Evolutionary conservation across 257 asterid species (phyloP).

Genomic region (Solanum pennellii): DNA sequence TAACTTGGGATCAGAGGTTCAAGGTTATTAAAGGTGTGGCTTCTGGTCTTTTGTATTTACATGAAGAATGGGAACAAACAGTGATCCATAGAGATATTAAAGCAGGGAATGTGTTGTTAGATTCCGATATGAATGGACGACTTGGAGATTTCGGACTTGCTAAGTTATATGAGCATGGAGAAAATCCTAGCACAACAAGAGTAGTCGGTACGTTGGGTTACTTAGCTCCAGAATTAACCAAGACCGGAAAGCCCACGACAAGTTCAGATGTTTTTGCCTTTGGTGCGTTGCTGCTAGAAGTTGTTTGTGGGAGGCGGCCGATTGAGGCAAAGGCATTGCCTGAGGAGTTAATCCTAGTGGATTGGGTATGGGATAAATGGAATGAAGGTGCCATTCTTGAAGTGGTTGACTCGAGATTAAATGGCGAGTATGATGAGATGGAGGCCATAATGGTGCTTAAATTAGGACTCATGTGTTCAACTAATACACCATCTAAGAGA

Average conservation of each 20-base stretch:
- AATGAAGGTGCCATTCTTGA: constrained; percentile 28
- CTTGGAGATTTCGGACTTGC: constrained; percentile 85
- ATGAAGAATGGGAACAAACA: constrained; percentile 68
- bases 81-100: constrained; percentile 75
- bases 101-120: constrained; percentile 60
- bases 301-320: constrained; percentile 70
- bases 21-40: constrained; percentile 60
- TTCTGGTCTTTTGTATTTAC: constrained; percentile 45
- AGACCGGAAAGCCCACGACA: constrained; percentile 56
- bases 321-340: constrained; percentile 57
- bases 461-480: constrained; percentile 66
- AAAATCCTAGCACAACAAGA: constrained; percentile 47
- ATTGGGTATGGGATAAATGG: constrained; percentile 82
- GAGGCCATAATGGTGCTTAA: constrained; percentile 48
- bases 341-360: constrained; percentile 57
- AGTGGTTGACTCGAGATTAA: constrained; percentile 44
- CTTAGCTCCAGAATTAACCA: constrained; percentile 68
- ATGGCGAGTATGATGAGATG: constrained; percentile 25
- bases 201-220: constrained; percentile 76
- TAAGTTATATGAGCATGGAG: constrained; percentile 45
- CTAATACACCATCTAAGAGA: constrained; percentile 28
- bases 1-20: constrained; percentile 62
- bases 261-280: constrained; percentile 64
- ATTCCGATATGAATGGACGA: constrained; percentile 41
- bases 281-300: constrained; percentile 63